Evolutionary conservation across 2,329 filamentous ascomycete genomes (phyloP), one percentile per base, ranked within the genome.

Genomic region (Bipolaris oryzae): DNA sequence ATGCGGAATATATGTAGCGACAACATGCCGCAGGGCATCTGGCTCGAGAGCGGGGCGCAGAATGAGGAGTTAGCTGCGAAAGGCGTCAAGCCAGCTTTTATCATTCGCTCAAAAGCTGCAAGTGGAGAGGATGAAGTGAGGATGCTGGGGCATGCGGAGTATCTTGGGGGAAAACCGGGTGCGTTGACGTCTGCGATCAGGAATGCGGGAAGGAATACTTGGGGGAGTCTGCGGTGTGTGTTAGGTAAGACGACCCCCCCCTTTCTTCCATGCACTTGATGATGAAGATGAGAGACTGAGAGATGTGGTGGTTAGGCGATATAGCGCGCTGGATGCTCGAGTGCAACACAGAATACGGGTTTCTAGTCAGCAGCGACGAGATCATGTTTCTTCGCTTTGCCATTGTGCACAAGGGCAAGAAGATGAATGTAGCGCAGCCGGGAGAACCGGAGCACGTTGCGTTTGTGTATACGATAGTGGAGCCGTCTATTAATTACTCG

Each of bases 161-260:
- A 63, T 48, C 53, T 68, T 5, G 62, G 58, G 3, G 66, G 66
- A 7, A 52, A 38, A 33, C 41, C 47, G 1, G 58, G 58, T 10
- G 63, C 62, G 20, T 50, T 68, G 10, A 58, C 60, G 6, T 43
- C 38, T 38, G 65, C 63, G 1, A 50, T 61, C 23, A 21, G 33
- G 21, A 31, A 60, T 18, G 38, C 28, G 20, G 13, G 25, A 6
- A 62, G 38, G 7, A 53, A 59, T 5, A 47, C 53, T 4, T 68
- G 60, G 57, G 63, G 63, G 1, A 67, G 65, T 39, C 46, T 67
- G n/a, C 53, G 65, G 20, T 65, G 63, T 34, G 57, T 68, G 7
- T 25, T 68, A 10, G 65, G 65, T 65, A 49, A 43, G 53, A 11
- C 7, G 4, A 11, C 4, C 10, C 9, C 23, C 7, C 7, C 33